Evolutionary conservation across 768 basidiomycete genomes (phyloP), one percentile per base, ranked within the genome.

Genomic region (Xerocomus potaroensis): DNA sequence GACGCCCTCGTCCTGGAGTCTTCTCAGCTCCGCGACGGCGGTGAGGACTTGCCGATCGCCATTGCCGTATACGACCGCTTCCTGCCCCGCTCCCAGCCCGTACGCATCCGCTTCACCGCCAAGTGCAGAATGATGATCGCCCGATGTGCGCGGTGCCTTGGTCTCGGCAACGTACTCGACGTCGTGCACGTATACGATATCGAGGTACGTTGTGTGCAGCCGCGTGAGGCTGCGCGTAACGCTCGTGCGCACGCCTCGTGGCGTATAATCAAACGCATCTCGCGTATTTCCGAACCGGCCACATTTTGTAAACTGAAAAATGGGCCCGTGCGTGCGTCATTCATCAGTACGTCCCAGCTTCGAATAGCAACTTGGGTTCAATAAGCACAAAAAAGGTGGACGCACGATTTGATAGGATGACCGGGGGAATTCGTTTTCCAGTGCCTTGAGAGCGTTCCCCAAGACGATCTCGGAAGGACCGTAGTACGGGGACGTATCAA

Each of bases 401-500:
- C 50, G 42, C 56, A 89, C 88, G 63, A 93, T 64, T 51, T 81
- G 76, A 62, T 92, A 92, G 4, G 86, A 81, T 2, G 76, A 74
- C 4, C 91, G 81, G 19, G 90, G 89, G 58, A 87, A 92, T 56
- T 88, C 85, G 38, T 64, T 63, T 41, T 72, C 69, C 21, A 94
- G 66, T 0, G 76, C 69, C 41, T 78, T 64, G 27, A 90, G 68
- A 15, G 79, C 78, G 43, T 77, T 77, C 30, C 91, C 87, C 35
- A 91, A 69, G 0, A 92, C 72, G 52, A 81, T 75, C 66, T 93
- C 91, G 0, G 90, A 90, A 5, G 79, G 76, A 10, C 85, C 87
- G 58, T 93, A 93, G 61, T 80, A 88, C 6, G 81, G 77, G 11
- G 88, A 77, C 3, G 91, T 93, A 64, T 94, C 91, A 58, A 94